Conservation (phyloP, 2,329 filamentous ascomycete species). For the Curvularia sp. region DNA sequence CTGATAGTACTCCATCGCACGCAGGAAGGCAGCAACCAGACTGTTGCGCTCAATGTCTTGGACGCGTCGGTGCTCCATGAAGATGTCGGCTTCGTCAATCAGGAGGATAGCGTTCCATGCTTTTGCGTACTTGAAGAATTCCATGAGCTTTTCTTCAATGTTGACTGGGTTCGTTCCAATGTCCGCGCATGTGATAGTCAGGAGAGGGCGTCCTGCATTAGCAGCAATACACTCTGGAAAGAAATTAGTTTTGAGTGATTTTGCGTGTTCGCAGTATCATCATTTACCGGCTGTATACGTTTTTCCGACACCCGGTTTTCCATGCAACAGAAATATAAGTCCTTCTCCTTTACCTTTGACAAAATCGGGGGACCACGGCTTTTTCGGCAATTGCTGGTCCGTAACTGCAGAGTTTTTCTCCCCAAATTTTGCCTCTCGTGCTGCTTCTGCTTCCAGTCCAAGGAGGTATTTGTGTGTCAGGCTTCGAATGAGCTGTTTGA, state of each 20-base stretch:
- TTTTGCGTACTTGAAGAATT: constrained; percentile 26
- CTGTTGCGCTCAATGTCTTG: constrained; percentile 42
- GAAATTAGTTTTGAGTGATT: neutral
- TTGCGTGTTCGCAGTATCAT: neutral
- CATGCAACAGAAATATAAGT: constrained; percentile 32
- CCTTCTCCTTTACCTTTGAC: constrained; percentile 32
- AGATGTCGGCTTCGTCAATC: constrained; percentile 49
- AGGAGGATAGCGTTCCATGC: constrained; percentile 32
- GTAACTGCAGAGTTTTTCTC: neutral
- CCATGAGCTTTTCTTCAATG: constrained; percentile 22
- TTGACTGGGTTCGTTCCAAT: constrained; percentile 23
- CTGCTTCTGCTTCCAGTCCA: neutral
- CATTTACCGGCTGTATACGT: constrained; percentile 30
- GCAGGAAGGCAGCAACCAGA: constrained; percentile 47
- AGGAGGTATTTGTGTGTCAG: constrained; percentile 1
- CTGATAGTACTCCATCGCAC: constrained; percentile 49
- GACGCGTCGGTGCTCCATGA: constrained; percentile 43
- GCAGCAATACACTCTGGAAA: constrained; percentile 23
- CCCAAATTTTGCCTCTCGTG: neutral
- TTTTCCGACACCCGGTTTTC: constrained; percentile 34
- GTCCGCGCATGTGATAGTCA: constrained; percentile 25
- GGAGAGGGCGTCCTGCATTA: constrained; percentile 23
- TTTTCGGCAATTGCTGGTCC: neutral
- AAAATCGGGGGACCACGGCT: constrained; percentile 8
- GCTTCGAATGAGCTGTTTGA: constrained; percentile 2